A percentile compares a stretch with the other conserved stretches of the same genome.
Evolutionary conservation across 306 rosid genomes (phyloP).

Genomic region (Prunus kanzakura): DNA sequence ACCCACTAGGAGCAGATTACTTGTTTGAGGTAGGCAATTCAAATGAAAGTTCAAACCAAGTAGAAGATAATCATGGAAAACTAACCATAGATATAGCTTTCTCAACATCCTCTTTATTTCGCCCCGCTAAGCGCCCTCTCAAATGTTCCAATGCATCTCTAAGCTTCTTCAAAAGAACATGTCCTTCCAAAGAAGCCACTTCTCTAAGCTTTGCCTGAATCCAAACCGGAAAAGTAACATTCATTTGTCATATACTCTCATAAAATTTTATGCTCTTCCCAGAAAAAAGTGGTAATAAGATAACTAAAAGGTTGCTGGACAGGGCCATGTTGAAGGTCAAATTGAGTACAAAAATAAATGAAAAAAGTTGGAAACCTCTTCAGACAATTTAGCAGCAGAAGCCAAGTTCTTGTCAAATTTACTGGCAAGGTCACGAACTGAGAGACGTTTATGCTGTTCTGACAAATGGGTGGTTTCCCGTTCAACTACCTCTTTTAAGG

Average conservation of each 20-base stretch:
- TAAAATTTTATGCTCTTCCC: slow-evolving; percentile 17
- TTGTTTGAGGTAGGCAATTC: slow-evolving; percentile 1
- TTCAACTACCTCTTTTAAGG: slow-evolving; percentile 74
- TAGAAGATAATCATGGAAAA: slow-evolving; percentile 13
- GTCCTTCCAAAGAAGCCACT: slow-evolving; percentile 95
- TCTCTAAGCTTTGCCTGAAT: slow-evolving; percentile 87
- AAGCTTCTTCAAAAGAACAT: slow-evolving; percentile 91
- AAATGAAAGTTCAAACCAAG: slow-evolving; percentile 22
- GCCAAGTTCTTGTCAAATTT: slow-evolving; percentile 95
- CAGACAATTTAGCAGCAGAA: slow-evolving; percentile 87
- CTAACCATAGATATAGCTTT: slow-evolving; percentile 95
- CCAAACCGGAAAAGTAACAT: slow-evolving; percentile 8
- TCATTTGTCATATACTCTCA: background rate
- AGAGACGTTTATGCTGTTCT: slow-evolving; percentile 90
- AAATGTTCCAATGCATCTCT: slow-evolving; percentile 87
- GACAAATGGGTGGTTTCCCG: slow-evolving; percentile 68
- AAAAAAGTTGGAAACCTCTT: slow-evolving; percentile 58
- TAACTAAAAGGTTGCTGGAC: background rate
- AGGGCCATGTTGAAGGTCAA: background rate
- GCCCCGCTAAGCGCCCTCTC: slow-evolving; percentile 72
- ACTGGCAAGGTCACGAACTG: slow-evolving; percentile 95
- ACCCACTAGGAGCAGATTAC: background rate
- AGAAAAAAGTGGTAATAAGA: background rate
- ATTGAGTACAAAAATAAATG: slow-evolving; percentile 1
- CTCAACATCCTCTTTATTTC: slow-evolving; percentile 91